These are phyloP conservation scores for Tolypocladium cylindrosporum DNA, from an alignment of 2,329 filamentous ascomycete genomes.

Conservation along the genomic window DNA sequence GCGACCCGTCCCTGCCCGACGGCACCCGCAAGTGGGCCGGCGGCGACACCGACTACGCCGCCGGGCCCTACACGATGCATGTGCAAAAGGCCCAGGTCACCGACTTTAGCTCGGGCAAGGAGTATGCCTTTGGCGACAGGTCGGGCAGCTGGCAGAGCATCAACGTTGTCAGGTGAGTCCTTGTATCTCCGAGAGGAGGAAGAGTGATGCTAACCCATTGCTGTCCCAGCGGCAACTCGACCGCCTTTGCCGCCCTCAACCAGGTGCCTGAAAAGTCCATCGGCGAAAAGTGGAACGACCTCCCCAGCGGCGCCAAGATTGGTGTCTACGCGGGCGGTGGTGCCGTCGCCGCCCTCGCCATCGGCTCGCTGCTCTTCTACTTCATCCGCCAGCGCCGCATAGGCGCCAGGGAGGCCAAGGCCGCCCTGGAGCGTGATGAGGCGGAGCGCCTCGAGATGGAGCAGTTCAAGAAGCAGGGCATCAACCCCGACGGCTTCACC, in stretches of 20 bases:
- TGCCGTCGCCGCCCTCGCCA: slow-evolving; percentile 29
- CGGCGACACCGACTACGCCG: slow-evolving; percentile 54
- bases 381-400: slow-evolving; percentile 44
- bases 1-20: slow-evolving; percentile 42
- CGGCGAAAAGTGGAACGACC: slow-evolving; percentile 42
- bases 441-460: slow-evolving; percentile 42
- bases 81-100: slow-evolving; percentile 49
- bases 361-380: slow-evolving; percentile 36
- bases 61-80: slow-evolving; percentile 64
- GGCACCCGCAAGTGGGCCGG: slow-evolving; percentile 62
- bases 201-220: not conserved
- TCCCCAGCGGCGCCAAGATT: slow-evolving; percentile 39
- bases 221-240: slow-evolving; percentile 44
- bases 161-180: slow-evolving; percentile 40
- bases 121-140: slow-evolving; percentile 55
- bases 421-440: slow-evolving; percentile 32
- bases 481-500: slow-evolving; percentile 36
- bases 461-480: slow-evolving; percentile 34
- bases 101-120: slow-evolving; percentile 51
- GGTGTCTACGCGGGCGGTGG: slow-evolving; percentile 40
- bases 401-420: slow-evolving; percentile 39
- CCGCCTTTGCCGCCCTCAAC: slow-evolving; percentile 34
- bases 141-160: slow-evolving; percentile 56
- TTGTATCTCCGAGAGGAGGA: not conserved
- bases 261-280: slow-evolving; percentile 30